Base-by-base conservation (phyloP, 441 rosid species). In the Populus hybrid region DNA sequence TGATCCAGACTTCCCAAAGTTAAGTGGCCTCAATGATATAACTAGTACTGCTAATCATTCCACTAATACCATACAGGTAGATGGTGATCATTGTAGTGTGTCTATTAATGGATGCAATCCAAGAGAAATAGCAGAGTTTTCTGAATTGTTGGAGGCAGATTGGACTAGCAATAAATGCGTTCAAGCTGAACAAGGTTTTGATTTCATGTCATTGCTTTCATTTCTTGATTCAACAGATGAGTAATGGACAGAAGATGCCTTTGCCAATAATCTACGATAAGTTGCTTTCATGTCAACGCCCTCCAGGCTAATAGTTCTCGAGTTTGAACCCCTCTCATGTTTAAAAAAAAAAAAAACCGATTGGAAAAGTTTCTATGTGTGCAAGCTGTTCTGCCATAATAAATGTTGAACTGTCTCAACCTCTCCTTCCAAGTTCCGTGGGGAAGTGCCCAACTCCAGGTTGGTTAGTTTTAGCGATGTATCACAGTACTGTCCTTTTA, bases 201-300 rank as follows among this genome's bases (percentile, higher is more conserved):
- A 79, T n/a, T 69, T 79, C 35, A 34, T 78, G 78, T 68, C 75
- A 5, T 59, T 82, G 50, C 67, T 78, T 75, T 72, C 79, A 14
- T 76, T 79, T 36, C 82, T 82, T 36, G 82, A 79, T 72, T 68
- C 75, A 26, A 21, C 28, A 0, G 71, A 67, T 18, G 59, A 38
- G 40, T 78, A 73, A 35, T 82, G 84, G 84, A 34, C 81, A 4
- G 64, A 10, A 61, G 66, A 9, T 9, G 66, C 28, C 4, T 61
- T 3, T 0, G 66, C 26, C 24, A 9, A 1, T 9, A 23, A 0
- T 9, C 12, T 1, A 9, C 66, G 9, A 9, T 9, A 61, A 23
- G 65, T 21, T 57, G 57, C 57, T 4, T 46, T 46, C 57, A 46
- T 46, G 6, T 14, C 57, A 6, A 11, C 57, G 1, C 57, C 57